These are phyloP conservation scores for Pestalotiopsis sp. DNA, from an alignment of 2,329 filamentous ascomycete species.

Conservation along the genomic window DNA sequence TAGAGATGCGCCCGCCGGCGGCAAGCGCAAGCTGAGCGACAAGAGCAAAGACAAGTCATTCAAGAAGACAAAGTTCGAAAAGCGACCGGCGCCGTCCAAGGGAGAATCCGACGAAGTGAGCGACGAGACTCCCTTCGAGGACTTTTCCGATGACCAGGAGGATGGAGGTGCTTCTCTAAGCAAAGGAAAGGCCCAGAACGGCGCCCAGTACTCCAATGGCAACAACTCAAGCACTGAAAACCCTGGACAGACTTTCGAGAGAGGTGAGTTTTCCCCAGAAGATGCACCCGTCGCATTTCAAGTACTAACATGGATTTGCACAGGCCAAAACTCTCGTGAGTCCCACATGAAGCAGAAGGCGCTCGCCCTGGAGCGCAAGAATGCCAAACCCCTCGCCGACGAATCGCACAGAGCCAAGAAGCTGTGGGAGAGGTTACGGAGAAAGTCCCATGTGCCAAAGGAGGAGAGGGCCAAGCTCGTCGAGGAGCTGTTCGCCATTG, in stretches of 20 bases:
- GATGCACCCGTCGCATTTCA: neutral
- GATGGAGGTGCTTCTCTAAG: slow-evolving; percentile 55
- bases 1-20: slow-evolving; percentile 49
- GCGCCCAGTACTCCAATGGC: slow-evolving; percentile 22
- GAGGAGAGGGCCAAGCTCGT: slow-evolving; percentile 88
- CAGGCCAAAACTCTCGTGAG: slow-evolving; percentile 74
- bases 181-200: slow-evolving; percentile 39
- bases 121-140: slow-evolving; percentile 40
- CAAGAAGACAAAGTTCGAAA: slow-evolving; percentile 38
- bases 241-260: slow-evolving; percentile 42
- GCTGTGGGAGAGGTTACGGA: slow-evolving; percentile 90
- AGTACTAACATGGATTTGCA: neutral
- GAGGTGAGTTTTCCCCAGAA: slow-evolving; percentile 32
- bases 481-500: slow-evolving; percentile 86
- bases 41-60: slow-evolving; percentile 46
- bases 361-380: slow-evolving; percentile 84
- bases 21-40: slow-evolving; percentile 55
- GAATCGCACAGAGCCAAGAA: slow-evolving; percentile 89
- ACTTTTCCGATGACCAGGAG: slow-evolving; percentile 52
- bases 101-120: slow-evolving; percentile 38
- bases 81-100: slow-evolving; percentile 38
- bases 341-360: slow-evolving; percentile 92
- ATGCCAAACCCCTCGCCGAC: slow-evolving; percentile 90
- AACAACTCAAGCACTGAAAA: slow-evolving; percentile 31
- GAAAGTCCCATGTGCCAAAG: slow-evolving; percentile 90